Base-by-base conservation (phyloP, 768 basidiomycete species). In the Lentinula raphanica region DNA sequence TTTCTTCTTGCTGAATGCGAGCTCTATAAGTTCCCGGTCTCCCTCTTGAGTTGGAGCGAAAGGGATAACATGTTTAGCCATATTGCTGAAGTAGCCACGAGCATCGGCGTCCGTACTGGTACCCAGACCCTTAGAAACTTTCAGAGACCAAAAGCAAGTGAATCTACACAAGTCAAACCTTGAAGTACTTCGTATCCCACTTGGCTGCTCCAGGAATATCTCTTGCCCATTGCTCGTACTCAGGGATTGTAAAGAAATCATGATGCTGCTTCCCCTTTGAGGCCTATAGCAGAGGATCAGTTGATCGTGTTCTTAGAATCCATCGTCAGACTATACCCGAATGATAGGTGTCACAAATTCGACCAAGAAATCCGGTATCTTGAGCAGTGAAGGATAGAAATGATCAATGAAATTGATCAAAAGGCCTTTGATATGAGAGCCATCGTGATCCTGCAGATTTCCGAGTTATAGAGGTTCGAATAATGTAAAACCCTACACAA, bases 361-460 rank as follows among this genome's bases (percentile, higher is more conserved):
- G 36, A 98, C 92, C 50, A 99, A 75, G 74, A 99, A 99, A 59
- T 89, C 86, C 0, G 92, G 89, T 17, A 97, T 72, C 69, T 87
- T 93, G 58, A 99, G 80, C 21, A 99, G 77, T 1, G 96, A 97
- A 0, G 97, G 97, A 71, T 89, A 98, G 71, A 94, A 98, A 69
- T 95, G 90, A 66, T 98, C 97, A 60, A 99, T 75, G 71, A 94
- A 98, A 73, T 99, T 99, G 76, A 99, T 95, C 49, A 99, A 80
- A 7, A 98, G 83, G n/a, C 97, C 97, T 72, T 99, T 99, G 76
- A 99, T 99, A 74, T 99, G 97, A n/a, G 97, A 98, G 53, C 97
- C 97, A 73, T 99, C 97, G 74, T 98, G 94, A 84, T 99, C 97
- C 94, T 97, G 67, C 19, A 4, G 19, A 19, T 42, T n/a, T 19